Evolutionary conservation across 352 stramenopile species (phyloP).

Genomic region (Globisporangium camurandrum): DNA sequence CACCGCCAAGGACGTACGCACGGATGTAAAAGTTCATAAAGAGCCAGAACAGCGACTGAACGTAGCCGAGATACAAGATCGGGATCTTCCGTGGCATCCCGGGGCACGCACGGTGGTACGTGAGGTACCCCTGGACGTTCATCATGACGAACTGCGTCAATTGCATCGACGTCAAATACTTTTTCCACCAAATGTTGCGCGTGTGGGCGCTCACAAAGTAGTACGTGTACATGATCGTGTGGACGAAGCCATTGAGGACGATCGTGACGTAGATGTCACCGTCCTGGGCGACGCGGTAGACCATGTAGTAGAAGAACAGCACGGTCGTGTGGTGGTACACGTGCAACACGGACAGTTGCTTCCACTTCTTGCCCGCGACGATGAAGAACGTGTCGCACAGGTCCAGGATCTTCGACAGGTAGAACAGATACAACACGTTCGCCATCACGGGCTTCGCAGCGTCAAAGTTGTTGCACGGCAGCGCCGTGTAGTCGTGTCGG

Average conservation of each 20-base stretch:
- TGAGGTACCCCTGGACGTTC: conserved; percentile 71
- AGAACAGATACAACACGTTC: conserved; percentile 98
- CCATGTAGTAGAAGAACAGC: conserved; percentile 96
- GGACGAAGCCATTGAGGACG: conserved; percentile 96
- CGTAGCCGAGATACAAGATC: conserved; percentile 93
- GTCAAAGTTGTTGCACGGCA: conserved; percentile 91
- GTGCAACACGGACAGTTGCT: conserved; percentile 96
- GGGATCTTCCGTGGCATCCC: conserved; percentile 75
- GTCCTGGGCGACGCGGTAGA: conserved; percentile 92
- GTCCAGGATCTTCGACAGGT: conserved; percentile 95
- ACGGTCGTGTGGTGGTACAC: conserved; percentile 98
- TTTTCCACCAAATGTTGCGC: conserved; percentile 97
- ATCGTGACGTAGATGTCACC: conserved; percentile 96
- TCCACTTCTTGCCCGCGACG: conserved; percentile 96
- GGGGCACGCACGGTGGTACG: conserved; percentile 84
- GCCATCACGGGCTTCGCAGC: conserved; percentile 87
- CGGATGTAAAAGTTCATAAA: conserved; percentile 97
- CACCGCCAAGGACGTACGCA: too few relatives aligned
- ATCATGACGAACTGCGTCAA: conserved; percentile 92
- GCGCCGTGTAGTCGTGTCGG: conserved; percentile 87
- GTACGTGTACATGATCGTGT: conserved; percentile 99
- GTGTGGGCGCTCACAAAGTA: conserved; percentile 98
- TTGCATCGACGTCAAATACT: conserved; percentile 93
- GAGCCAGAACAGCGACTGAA: conserved; percentile 91
- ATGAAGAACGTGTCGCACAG: conserved; percentile 97